These are phyloP conservation scores for Phytopythium sindhum DNA, from an alignment of 352 stramenopile species.

Conservation along the genomic window DNA sequence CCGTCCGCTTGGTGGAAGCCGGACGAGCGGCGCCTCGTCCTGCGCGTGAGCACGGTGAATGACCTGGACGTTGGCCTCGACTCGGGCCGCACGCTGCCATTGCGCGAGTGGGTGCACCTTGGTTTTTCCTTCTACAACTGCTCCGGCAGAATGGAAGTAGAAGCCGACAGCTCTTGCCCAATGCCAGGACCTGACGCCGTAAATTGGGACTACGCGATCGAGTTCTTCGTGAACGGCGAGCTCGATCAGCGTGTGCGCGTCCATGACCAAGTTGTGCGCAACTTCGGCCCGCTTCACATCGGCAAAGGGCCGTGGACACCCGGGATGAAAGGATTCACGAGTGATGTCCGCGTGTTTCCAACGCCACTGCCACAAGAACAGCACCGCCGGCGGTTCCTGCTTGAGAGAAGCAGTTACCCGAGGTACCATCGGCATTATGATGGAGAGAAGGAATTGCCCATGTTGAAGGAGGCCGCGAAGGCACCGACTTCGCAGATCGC, in stretches of 20 bases:
- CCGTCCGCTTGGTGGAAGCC: constrained; percentile 83
- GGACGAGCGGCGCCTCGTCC: constrained; percentile 45
- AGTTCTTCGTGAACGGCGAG: constrained; percentile 56
- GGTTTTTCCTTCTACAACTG: constrained; percentile 68
- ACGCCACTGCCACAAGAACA: constrained; percentile 22
- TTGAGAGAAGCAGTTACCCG: constrained; percentile 19
- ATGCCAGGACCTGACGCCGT: background rate
- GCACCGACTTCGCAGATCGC: background rate
- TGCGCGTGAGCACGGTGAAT: constrained; percentile 61
- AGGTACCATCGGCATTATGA: constrained; percentile 7
- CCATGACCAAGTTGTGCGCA: constrained; percentile 39
- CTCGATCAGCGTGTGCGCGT: constrained; percentile 50
- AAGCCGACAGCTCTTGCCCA: constrained; percentile 10
- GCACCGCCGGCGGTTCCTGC: constrained; percentile 23
- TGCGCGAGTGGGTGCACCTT: constrained; percentile 65
- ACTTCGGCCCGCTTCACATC: constrained; percentile 61
- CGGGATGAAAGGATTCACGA: constrained; percentile 61
- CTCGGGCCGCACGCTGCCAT: constrained; percentile 34
- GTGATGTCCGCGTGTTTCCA: constrained; percentile 46
- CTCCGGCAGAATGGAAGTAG: constrained; percentile 10
- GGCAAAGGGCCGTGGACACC: constrained; percentile 66
- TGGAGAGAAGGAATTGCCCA: background rate
- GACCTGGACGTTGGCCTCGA: constrained; percentile 61
- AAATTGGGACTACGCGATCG: constrained; percentile 43
- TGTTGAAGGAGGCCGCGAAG: background rate